Evolutionary conservation across 306 rosid genomes (phyloP), one percentile per base, ranked within the genome.

Genomic region (Cajanus cajan): DNA sequence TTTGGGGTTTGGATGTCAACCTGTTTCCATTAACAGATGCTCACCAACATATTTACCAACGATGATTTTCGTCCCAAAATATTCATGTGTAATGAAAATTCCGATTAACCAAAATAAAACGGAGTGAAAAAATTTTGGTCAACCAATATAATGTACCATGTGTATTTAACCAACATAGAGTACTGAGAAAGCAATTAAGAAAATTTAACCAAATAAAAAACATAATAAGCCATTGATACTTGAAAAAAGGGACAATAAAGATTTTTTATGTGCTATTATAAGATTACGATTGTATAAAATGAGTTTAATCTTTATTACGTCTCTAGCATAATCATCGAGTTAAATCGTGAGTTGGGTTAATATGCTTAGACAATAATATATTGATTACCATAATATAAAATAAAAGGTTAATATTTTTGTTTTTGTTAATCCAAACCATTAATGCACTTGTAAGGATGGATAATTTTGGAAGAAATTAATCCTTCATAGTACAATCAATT

Each of bases 131-230:
- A 45, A 41, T 36, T 19, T 47, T 64, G 25, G 43, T 5, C 16
- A 50, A 51, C 66, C 74, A 77, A 21, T 66, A 16, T 78, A 25
- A 67, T 40, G 36, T 61, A 28, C 63, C 62, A 21, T n/a, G 72
- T 45, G 45, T 19, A 78, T 31, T 68, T 51, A 41, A 57, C 40
- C 62, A 18, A 31, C 62, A 61, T 64, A 24, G n/a, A 57, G 61
- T 58, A 59, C 12, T 58, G 51, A 58, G 58, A 24, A 40, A 28
- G 10, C 15, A 21, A 14, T 8, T n/a, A 18, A 11, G 14, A 57
- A 13, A 59, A 33, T 14, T 25, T 61, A 31, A 74, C 45, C 57
- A 68, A 68, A 73, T 41, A 31, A 5, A 4, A 70, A 70, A 47
- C 72, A 61, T 61, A 61, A 41, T 31, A 70, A 7, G 28, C 21